Base-by-base conservation (phyloP, 2,329 filamentous ascomycete species). In the Pleurostoma richardsiae region DNA sequence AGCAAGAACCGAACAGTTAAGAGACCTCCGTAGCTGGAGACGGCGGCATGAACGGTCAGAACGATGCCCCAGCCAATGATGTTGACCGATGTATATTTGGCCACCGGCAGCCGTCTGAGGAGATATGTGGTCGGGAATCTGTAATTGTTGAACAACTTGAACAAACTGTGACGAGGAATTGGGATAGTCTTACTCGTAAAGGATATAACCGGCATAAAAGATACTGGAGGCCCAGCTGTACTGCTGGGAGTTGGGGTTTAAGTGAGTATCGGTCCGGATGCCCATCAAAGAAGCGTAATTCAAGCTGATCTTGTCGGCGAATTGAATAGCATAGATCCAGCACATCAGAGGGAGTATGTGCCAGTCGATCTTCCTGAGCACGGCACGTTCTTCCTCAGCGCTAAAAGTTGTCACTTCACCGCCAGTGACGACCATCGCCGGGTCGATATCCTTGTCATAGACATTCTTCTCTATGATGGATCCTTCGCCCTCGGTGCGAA, bases 351-450 rank as follows among this genome's bases (percentile, higher is more conserved):
- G 81, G 60, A 83, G 71, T 52, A 82, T 62, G 56, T 81, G 76
- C 72, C 70, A 75, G 59, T 86, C 83, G 49, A 86, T 84, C 45
- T 70, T 77, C 19, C 71, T 65, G n/a, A 85, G 57, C 1, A 44
- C 43, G 19, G 26, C 30, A n/a, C 30, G 11, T n/a, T 40, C 36
- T 28, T 38, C 43, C 19, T 44, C 27, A 1, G 27, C 30, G 1
- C 31, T 39, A 28, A 38, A 39, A 2, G 27, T 33, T 4, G 39
- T 28, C 43, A 30, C 29, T 28, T 38, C 36, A 36, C 43, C 43
- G 30, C 28, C 43, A 7, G 38, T 44, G 36, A 40, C 33, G 26
- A 30, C 28, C 31, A 44, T 27, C 29, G 43, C 43, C 8, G 43
- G 43, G 43, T 44, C 43, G 19, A 29, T 36, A 29, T 44, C 36